A percentile compares a stretch with the other conserved stretches of the same genome.
Conservation (phyloP, 2,329 filamentous ascomycete species). For the Aureobasidium leucospermi region DNA sequence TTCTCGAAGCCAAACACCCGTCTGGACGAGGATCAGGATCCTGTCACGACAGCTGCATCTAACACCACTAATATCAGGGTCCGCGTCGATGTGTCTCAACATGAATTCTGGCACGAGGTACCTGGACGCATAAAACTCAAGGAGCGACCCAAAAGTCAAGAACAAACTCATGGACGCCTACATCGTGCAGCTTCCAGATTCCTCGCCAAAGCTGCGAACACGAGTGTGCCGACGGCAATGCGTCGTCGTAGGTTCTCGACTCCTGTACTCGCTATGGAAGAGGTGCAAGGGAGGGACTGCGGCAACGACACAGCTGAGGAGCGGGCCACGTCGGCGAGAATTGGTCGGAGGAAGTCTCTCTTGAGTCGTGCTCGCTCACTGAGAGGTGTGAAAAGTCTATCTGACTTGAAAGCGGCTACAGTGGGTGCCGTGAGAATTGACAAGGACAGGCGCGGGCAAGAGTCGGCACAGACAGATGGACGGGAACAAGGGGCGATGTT, state of each 20-base stretch:
- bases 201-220: not conserved
- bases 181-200: not conserved
- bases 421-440: not conserved
- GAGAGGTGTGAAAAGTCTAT: not conserved
- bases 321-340: not conserved
- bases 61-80: no score
- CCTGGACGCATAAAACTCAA: not conserved
- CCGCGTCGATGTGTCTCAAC: not conserved
- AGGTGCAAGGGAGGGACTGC: not conserved
- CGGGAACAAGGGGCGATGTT: not conserved
- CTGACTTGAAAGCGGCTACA: not conserved
- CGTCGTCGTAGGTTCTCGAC: not conserved
- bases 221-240: not conserved
- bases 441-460: not conserved
- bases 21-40: not conserved
- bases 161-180: not conserved
- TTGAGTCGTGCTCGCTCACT: not conserved
- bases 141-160: not conserved
- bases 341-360: not conserved
- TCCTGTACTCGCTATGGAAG: not conserved
- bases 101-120: not conserved
- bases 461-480: not conserved
- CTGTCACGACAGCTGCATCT: not conserved
- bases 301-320: not conserved
- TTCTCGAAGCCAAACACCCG: not conserved